Percentiles rank a stretch among this genome's conserved stretches.
Conservation (phyloP, 2,329 filamentous ascomycete genomes). For the Truncatella angustata region DNA sequence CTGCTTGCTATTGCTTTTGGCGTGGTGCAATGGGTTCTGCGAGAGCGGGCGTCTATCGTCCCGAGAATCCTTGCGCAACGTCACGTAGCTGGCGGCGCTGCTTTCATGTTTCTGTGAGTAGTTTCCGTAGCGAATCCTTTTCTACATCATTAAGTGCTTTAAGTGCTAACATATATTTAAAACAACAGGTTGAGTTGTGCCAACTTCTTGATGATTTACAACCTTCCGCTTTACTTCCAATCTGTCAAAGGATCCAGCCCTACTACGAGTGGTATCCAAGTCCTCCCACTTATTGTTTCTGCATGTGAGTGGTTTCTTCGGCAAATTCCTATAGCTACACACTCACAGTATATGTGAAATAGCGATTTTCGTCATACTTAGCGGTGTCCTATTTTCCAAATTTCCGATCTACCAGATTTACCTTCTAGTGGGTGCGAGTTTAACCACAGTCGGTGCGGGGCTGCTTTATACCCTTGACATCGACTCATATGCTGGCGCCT, state of each 20-base stretch:
- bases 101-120: neutral
- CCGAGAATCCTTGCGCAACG: constrained; percentile 35
- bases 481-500: constrained; percentile 26
- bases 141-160: neutral
- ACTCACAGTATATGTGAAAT: no score
- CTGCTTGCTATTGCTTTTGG: constrained; percentile 39
- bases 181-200: neutral
- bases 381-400: neutral
- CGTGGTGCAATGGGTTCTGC: constrained; percentile 29
- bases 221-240: neutral
- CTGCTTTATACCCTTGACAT: constrained; percentile 23
- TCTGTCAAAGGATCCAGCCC: neutral
- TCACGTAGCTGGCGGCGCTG: constrained; percentile 25
- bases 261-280: neutral
- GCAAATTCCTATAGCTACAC: neutral
- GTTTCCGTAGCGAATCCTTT: neutral
- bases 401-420: no score
- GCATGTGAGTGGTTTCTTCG: neutral
- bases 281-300: neutral
- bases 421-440: no score
- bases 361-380: neutral
- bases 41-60: constrained; percentile 35
- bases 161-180: neutral
- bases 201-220: neutral
- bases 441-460: neutral